A percentile compares a stretch with the other conserved stretches of the same genome.
Evolutionary conservation across 345 rosid genomes (phyloP).

Genomic region (Salix arbutifolia): DNA sequence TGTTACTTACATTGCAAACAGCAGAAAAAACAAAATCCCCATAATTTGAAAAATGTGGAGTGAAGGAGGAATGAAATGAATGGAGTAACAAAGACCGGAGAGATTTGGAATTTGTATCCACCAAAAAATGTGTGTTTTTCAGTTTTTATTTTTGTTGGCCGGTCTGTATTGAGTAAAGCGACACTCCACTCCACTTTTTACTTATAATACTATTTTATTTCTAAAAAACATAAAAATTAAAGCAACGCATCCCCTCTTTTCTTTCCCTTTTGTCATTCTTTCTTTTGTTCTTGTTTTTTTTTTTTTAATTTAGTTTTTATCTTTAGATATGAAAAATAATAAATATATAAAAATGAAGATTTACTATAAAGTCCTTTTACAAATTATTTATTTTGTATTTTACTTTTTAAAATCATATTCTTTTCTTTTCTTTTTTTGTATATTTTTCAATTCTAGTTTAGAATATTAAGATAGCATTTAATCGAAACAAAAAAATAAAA

Average conservation of each 20-base stretch:
- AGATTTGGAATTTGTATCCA: neutral
- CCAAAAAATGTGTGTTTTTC: no score
- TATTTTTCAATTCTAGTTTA: no score
- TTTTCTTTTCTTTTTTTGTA: no score
- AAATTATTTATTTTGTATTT: no score
- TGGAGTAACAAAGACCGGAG: neutral
- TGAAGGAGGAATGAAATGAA: neutral
- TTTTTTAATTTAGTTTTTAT: neutral
- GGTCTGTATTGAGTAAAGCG: slow-evolving; percentile 34
- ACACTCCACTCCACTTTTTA: slow-evolving; percentile 14
- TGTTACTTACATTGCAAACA: slow-evolving; percentile 4
- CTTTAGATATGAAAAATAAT: no score
- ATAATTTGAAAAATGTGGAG: neutral
- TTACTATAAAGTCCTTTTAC: no score
- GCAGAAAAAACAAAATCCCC: neutral
- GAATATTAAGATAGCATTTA: no score
- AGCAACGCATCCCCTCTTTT: slow-evolving; percentile 24
- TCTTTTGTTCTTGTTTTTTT: no score
- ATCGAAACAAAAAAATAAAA: no score
- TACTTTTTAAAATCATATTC: no score
- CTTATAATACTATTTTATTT: neutral
- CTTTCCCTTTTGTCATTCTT: slow-evolving; percentile 22
- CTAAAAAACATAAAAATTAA: neutral
- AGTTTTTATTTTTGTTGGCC: slow-evolving; percentile 13
- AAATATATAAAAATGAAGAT: no score